Evolutionary conservation across 2,329 filamentous ascomycete species (phyloP).

Genomic region (Trichoderma lentiforme): DNA sequence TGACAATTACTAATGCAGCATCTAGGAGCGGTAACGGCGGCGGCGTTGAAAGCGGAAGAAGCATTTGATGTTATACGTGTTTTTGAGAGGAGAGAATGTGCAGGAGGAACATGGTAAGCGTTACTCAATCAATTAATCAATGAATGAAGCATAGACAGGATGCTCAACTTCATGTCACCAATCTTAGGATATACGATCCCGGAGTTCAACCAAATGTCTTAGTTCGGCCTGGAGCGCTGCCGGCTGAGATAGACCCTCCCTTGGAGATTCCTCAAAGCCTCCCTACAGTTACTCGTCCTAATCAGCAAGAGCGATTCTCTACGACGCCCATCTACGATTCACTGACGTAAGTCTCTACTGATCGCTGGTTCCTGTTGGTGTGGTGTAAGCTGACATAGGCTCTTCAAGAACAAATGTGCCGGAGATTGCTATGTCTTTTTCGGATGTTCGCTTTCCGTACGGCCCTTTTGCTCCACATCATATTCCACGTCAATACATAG

Average conservation of each 20-base stretch:
- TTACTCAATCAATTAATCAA: neutral
- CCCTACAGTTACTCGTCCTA: slow-evolving; percentile 39
- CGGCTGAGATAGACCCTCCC: slow-evolving; percentile 44
- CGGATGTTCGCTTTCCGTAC: slow-evolving; percentile 50
- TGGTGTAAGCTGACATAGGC: neutral
- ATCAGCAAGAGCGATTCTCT: slow-evolving; percentile 42
- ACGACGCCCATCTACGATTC: slow-evolving; percentile 50
- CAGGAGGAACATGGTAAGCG: slow-evolving; percentile 45
- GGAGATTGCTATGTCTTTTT: slow-evolving; percentile 55
- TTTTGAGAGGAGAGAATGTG: slow-evolving; percentile 41
- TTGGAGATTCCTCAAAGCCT: slow-evolving; percentile 42
- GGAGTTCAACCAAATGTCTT: slow-evolving; percentile 34
- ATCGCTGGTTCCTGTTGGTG: fast-evolving
- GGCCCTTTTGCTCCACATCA: slow-evolving; percentile 55
- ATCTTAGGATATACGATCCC: slow-evolving; percentile 49
- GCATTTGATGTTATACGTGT: slow-evolving; percentile 42
- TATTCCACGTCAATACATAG: slow-evolving; percentile 53
- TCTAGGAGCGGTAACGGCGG: slow-evolving; percentile 46
- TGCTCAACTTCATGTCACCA: neutral
- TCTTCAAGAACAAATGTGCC: slow-evolving; percentile 51
- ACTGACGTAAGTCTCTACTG: slow-evolving; percentile 42
- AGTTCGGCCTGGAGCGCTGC: slow-evolving; percentile 42
- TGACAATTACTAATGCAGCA: slow-evolving; percentile 12
- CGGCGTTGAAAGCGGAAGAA: slow-evolving; percentile 44
- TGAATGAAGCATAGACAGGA: neutral